phyloP scores from a whole-genome alignment of 2,329 filamentous ascomycete genomes.

The Acrocalymma vagum region DNA sequence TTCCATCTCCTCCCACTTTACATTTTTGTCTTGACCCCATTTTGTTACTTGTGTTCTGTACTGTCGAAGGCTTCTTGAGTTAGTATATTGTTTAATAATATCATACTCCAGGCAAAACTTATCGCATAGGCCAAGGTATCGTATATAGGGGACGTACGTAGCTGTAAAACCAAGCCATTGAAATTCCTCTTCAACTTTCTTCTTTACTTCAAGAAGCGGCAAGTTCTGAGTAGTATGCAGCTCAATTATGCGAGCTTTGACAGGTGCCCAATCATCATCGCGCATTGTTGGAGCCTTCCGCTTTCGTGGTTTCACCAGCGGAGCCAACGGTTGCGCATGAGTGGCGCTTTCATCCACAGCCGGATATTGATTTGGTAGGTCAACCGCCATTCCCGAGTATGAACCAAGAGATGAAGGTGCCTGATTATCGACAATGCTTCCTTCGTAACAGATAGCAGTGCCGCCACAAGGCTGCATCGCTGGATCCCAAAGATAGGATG shows the following conservation, averaged over 20 bases:
- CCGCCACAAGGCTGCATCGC: too few relatives aligned
- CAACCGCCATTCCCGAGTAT: too few relatives aligned
- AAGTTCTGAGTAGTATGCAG: constrained; percentile 11
- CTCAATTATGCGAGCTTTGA: constrained; percentile 19
- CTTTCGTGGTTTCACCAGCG: constrained; percentile 22
- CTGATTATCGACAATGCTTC: too few relatives aligned
- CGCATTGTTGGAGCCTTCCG: constrained; percentile 29
- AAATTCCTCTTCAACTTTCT: constrained; percentile 17
- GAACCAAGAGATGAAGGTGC: too few relatives aligned
- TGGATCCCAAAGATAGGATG: too few relatives aligned
- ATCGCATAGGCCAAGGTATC: neutral
- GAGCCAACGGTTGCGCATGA: too few relatives aligned
- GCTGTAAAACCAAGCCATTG: constrained; percentile 22
- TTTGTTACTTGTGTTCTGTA: constrained; percentile 25
- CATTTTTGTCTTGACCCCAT: constrained; percentile 29
- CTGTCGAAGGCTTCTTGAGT: constrained; percentile 21
- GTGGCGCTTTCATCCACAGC: too few relatives aligned
- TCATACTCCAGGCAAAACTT: too few relatives aligned
- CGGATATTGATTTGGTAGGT: too few relatives aligned
- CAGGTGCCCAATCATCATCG: constrained; percentile 11
- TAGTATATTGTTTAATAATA: constrained; percentile 6
- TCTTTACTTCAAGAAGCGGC: constrained; percentile 15
- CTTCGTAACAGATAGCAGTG: too few relatives aligned
- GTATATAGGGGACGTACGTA: constrained; percentile 19
- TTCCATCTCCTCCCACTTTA: constrained; percentile 26